Conservation (phyloP, 1,284 basidiomycete species). For the Phellinidium pouzarii region DNA sequence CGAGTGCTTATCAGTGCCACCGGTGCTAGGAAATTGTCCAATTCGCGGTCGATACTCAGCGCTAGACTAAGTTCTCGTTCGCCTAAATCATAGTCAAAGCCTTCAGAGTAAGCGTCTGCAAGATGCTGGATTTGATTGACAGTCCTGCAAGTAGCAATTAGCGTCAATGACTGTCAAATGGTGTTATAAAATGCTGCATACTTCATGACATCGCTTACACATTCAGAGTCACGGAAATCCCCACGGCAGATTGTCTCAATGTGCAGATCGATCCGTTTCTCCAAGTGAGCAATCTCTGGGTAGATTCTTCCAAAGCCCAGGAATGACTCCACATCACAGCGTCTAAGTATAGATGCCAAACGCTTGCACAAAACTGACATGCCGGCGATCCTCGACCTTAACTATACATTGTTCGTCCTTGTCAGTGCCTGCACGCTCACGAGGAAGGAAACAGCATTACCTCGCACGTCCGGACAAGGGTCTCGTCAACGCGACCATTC, state of each 20-base stretch:
- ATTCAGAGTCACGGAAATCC: conserved; percentile 89
- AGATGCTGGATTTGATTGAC: conserved; percentile 89
- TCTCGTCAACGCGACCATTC: conserved; percentile 72
- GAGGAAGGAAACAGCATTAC: conserved; percentile 33
- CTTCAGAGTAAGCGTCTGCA: conserved; percentile 76
- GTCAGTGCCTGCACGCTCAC: not conserved
- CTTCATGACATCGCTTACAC: conserved; percentile 84
- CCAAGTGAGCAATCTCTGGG: conserved; percentile 80
- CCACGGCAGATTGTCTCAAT: conserved; percentile 78
- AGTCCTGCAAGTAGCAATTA: conserved; percentile 45
- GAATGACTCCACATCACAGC: conserved; percentile 79
- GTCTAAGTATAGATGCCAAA: conserved; percentile 74
- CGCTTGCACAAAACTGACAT: conserved; percentile 81
- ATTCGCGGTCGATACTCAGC: conserved; percentile 76
- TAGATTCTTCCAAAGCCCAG: conserved; percentile 79
- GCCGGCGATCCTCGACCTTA: conserved; percentile 73
- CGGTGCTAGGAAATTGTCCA: conserved; percentile 88
- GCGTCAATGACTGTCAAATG: not conserved
- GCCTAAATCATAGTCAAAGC: conserved; percentile 77
- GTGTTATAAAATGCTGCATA: conserved; percentile 31
- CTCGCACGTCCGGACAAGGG: conserved; percentile 86
- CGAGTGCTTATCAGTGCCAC: conserved; percentile 84
- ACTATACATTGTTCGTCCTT: conserved; percentile 39
- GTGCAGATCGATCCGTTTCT: conserved; percentile 89
- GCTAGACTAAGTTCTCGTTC: conserved; percentile 86